These are phyloP conservation scores for Leucosporidium creatinivorum DNA, from an alignment of 768 basidiomycete genomes.

Conservation along the genomic window DNA sequence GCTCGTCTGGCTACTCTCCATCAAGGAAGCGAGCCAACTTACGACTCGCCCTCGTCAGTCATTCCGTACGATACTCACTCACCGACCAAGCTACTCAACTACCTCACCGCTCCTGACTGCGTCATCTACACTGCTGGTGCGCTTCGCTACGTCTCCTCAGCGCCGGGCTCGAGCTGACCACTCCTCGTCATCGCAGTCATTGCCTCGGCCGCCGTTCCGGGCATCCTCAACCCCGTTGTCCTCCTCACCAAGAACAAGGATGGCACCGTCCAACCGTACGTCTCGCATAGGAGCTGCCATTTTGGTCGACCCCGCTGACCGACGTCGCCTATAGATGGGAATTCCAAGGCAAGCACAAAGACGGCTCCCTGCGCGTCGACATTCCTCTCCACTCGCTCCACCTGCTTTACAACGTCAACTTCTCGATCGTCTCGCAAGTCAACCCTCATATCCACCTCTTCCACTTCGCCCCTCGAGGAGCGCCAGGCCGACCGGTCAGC, in stretches of 20 bases:
- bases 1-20: conserved; percentile 57
- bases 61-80: conserved; percentile 45
- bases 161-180: not conserved
- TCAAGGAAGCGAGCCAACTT: conserved; percentile 42
- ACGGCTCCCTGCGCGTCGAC: conserved; percentile 59
- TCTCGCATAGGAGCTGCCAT: too few species aligned
- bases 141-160: conserved; percentile 28
- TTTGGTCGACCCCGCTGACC: not conserved
- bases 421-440: conserved; percentile 88
- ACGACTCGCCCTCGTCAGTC: conserved; percentile 14
- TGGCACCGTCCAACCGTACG: conserved; percentile 28
- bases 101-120: conserved; percentile 86
- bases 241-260: conserved; percentile 53
- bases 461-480: conserved; percentile 50
- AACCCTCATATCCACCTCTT: conserved; percentile 53
- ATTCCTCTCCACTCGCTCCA: conserved; percentile 56
- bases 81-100: conserved; percentile 91
- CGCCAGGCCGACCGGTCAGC: conserved; percentile 84
- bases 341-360: conserved; percentile 33
- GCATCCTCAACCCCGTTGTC: conserved; percentile 89
- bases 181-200: conserved; percentile 13
- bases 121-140: conserved; percentile 46
- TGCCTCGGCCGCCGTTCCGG: conserved; percentile 81
- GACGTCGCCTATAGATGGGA: conserved; percentile 22
- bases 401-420: conserved; percentile 59